phyloP scores from a whole-genome alignment of 2,329 filamentous ascomycete genomes.

The Aureobasidium mangrovei region DNA sequence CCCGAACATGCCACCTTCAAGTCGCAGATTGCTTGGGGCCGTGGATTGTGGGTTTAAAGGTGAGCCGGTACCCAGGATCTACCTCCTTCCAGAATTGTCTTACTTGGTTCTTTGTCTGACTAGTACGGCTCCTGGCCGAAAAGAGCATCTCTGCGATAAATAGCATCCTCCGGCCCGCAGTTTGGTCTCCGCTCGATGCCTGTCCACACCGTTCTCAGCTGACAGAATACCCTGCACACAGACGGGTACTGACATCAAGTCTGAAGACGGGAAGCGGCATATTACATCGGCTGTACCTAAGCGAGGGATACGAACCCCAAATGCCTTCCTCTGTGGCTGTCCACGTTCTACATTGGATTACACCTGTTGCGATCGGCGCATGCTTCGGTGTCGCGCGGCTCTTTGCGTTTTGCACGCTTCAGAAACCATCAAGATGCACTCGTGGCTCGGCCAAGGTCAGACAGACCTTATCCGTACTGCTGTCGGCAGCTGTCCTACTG shows the following conservation, averaged over 20 bases:
- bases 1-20: constrained; percentile 2
- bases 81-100: background rate
- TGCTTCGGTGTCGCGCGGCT: constrained; percentile 23
- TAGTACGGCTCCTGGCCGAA: constrained; percentile 8
- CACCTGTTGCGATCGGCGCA: constrained; percentile 20
- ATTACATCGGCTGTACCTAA: constrained; percentile 5
- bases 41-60: constrained; percentile 3
- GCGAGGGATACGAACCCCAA: constrained; percentile 7
- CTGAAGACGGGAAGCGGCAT: constrained; percentile 5
- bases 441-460: constrained; percentile 18
- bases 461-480: background rate
- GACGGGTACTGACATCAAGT: background rate
- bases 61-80: background rate
- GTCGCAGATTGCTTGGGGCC: constrained; percentile 7
- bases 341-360: constrained; percentile 21
- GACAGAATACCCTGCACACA: background rate
- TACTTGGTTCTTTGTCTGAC: constrained; percentile 5
- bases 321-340: constrained; percentile 16
- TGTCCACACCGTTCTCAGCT: background rate
- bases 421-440: constrained; percentile 20
- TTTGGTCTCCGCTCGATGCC: background rate
- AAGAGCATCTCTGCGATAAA: constrained; percentile 5
- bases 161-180: background rate
- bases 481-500: background rate
- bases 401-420: constrained; percentile 22